phyloP scores from a whole-genome alignment of 2,329 filamentous ascomycete genomes.

The Ophiostoma sp. region DNA sequence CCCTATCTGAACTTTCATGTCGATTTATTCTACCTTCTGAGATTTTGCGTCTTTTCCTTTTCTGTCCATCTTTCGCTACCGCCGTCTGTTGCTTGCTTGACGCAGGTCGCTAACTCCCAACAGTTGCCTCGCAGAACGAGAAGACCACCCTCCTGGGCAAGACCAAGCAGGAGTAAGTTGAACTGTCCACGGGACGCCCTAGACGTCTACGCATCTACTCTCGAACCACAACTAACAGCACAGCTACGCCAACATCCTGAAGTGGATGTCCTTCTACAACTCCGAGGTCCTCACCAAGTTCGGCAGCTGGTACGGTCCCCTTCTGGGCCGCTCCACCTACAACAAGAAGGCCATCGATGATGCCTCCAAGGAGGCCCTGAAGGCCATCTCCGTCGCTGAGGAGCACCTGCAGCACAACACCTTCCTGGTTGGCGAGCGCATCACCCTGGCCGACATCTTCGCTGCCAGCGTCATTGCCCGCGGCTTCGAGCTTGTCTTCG shows the following conservation, averaged over 20 bases:
- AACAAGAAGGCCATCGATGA: constrained; percentile 98
- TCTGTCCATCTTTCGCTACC: constrained; percentile 33
- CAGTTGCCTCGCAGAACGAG: constrained; percentile 99
- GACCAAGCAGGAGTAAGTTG: constrained; percentile 92
- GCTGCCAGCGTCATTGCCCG: constrained; percentile 70
- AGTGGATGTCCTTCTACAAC: constrained; percentile 98
- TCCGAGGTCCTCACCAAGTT: constrained; percentile 70
- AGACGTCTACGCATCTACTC: not conserved
- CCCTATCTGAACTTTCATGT: constrained; percentile 93
- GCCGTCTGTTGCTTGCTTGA: constrained; percentile 25
- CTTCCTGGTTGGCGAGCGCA: constrained; percentile 94
- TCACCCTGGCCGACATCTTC: constrained; percentile 95
- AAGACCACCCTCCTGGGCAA: constrained; percentile 99
- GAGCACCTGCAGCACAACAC: constrained; percentile 87
- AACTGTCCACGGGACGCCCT: not conserved
- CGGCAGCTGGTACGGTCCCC: constrained; percentile 77
- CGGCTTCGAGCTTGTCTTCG: constrained; percentile 91
- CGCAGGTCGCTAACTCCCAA: constrained; percentile 28
- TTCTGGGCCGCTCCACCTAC: constrained; percentile 76
- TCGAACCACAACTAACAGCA: constrained; percentile 13
- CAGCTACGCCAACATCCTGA: constrained; percentile 89
- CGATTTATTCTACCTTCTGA: constrained; percentile 85
- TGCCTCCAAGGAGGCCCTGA: constrained; percentile 60
- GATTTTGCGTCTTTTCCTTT: constrained; percentile 40
- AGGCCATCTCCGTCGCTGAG: constrained; percentile 70